Conservation (phyloP, 2,329 filamentous ascomycete genomes). For the Seiridium cupressi region DNA sequence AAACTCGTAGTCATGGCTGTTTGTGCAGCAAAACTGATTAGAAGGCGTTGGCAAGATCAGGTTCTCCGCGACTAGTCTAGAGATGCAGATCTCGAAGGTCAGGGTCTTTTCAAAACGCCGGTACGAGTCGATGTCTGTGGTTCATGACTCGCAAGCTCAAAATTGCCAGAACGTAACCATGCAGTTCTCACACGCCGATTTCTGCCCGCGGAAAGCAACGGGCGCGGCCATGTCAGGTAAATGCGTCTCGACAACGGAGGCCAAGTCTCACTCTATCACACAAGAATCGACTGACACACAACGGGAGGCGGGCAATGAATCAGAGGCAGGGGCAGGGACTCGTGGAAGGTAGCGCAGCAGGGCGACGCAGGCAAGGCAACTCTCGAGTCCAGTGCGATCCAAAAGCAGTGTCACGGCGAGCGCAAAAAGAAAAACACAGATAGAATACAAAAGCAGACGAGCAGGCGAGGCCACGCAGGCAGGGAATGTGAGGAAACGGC, state of each 20-base stretch:
- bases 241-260: background rate
- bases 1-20: background rate
- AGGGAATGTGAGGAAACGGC: background rate
- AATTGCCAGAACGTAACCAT: too few species aligned
- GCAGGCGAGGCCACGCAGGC: background rate
- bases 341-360: constrained; percentile 2
- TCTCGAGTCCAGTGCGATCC: background rate
- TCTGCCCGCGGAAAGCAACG: background rate
- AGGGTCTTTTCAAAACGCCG: background rate
- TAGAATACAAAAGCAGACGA: background rate
- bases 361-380: background rate
- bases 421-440: background rate
- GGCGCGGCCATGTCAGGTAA: constrained; percentile 4
- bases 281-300: constrained; percentile 4
- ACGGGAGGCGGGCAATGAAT: background rate
- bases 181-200: too few species aligned
- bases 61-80: background rate
- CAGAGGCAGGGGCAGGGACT: constrained; percentile 2
- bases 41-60: background rate
- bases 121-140: background rate
- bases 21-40: background rate
- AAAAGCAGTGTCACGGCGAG: background rate
- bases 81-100: background rate
- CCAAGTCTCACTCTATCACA: constrained; percentile 8
- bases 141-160: constrained; percentile 2